A percentile compares a stretch with the other conserved stretches of the same genome.
These are phyloP conservation scores for Jatropha podagrica DNA, from an alignment of 441 rosid genomes.

Conservation along the genomic window DNA sequence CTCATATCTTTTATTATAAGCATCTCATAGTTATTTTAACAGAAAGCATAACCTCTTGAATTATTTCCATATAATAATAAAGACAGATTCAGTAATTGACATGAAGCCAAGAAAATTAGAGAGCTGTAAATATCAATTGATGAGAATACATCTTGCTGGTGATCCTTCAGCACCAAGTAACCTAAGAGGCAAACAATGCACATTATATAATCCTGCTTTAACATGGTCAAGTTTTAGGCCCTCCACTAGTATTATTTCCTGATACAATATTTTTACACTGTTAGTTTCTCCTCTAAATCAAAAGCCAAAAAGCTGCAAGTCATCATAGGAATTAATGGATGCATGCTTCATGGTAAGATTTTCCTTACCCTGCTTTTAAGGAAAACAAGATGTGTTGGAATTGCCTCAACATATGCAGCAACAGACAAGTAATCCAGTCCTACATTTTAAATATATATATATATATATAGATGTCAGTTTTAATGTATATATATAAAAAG, in stretches of 20 bases:
- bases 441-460: slow-evolving; percentile 2
- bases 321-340: neutral
- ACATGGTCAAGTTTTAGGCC: slow-evolving; percentile 60
- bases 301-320: too few relatives aligned
- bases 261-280: slow-evolving; percentile 10
- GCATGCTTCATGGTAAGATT: neutral
- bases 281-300: neutral
- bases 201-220: slow-evolving; percentile 43
- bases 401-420: slow-evolving; percentile 37
- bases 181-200: slow-evolving; percentile 66
- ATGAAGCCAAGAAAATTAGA: too few relatives aligned
- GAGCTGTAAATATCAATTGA: slow-evolving; percentile 27
- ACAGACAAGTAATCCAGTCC: slow-evolving; percentile 57
- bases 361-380: slow-evolving; percentile 42
- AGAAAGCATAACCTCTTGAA: too few relatives aligned
- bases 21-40: too few relatives aligned
- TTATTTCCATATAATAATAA: too few relatives aligned
- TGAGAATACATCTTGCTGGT: slow-evolving; percentile 69
- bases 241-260: slow-evolving; percentile 74
- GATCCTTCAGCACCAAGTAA: slow-evolving; percentile 60
- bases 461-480: too few relatives aligned
- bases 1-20: too few relatives aligned
- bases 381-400: slow-evolving; percentile 42
- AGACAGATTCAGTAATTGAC: too few relatives aligned
- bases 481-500: neutral